Conservation (phyloP, 768 basidiomycete genomes). For the Tulasnella calospora region DNA sequence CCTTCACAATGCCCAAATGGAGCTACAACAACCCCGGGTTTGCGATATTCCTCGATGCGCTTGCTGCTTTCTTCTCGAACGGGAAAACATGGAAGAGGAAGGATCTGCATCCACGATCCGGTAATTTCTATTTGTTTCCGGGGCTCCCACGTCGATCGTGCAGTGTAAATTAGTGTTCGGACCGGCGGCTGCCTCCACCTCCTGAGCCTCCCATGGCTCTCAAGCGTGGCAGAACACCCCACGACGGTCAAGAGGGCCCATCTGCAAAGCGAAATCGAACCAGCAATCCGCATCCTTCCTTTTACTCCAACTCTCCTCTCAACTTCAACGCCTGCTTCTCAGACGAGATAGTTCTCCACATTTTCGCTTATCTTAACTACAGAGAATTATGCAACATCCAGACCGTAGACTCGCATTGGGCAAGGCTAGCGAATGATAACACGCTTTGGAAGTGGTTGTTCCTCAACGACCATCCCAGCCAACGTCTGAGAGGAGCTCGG, state of each 20-base stretch:
- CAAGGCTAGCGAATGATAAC: constrained; percentile 15
- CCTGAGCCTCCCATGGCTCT: neutral
- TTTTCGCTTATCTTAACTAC: constrained; percentile 21
- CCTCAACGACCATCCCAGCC: constrained; percentile 15
- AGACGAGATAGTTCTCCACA: constrained; percentile 21
- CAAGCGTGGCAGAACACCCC: neutral
- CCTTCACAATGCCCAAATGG: neutral
- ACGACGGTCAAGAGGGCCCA: neutral
- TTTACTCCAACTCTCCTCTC: neutral
- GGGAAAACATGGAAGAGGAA: neutral
- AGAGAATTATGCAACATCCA: constrained; percentile 2
- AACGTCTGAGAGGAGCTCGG: constrained; percentile 18
- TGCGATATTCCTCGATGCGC: neutral
- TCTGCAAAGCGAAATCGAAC: neutral
- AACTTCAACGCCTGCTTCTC: constrained; percentile 17
- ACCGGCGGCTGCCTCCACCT: neutral
- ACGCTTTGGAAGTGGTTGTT: constrained; percentile 18
- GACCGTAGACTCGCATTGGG: constrained; percentile 18
- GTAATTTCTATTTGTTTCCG: neutral
- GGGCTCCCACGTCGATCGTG: neutral
- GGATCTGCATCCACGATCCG: neutral
- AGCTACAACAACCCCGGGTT: neutral
- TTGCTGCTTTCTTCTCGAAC: neutral
- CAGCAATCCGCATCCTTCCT: neutral
- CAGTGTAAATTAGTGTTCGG: neutral